Evolutionary conservation across 1,284 basidiomycete species (phyloP), one percentile per base, ranked within the genome.

Genomic region (Papiliotrema nemorosa): DNA sequence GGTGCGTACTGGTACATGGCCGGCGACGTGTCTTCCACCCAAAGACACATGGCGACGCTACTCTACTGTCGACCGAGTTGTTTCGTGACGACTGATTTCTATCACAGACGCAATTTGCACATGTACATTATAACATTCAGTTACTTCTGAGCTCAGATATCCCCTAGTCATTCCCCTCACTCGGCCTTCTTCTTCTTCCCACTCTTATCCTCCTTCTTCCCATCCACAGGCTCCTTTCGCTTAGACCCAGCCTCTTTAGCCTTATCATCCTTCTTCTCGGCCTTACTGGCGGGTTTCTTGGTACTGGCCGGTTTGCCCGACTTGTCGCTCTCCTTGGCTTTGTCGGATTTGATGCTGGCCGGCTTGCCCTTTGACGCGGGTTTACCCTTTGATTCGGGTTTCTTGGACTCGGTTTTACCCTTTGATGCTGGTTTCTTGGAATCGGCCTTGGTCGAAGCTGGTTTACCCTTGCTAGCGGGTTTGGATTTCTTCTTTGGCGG

Each of bases 171-270:
- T 13, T 39, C 38, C 36, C 5, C 43, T 55, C 21, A 9, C 50
- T 54, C 39, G 10, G 26, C 36, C 45, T 50, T 55, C 49, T 53
- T 51, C 36, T 54, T 48, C 21, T 24, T 27, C 43, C 44, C 37
- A n/a, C 34, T 41, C 6, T 34, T 42, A 13, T 25, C 41, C n/a
- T 53, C 35, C 22, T 54, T 36, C 44, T 52, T 56, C 34, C 39
- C 52, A 22, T 58, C 55, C 47, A 55, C 54, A 24, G 47, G 57
- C 29, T 57, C 55, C 37, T 25, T 42, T 29, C 40, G 3, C 40
- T 42, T 42, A 14, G n/a, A 13, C 7, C 38, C 38, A 13, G 38
- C 25, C 9, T 62, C 52, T 35, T 49, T 50, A 20, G 53, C 55
- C 34, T 50, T 9, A 22, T 36, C 29, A n/a, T n/a, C n/a, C n/a